Evolutionary conservation across 2,329 filamentous ascomycete genomes (phyloP), one percentile per base, ranked within the genome.

Genomic region (Leptographium radiaticola): DNA sequence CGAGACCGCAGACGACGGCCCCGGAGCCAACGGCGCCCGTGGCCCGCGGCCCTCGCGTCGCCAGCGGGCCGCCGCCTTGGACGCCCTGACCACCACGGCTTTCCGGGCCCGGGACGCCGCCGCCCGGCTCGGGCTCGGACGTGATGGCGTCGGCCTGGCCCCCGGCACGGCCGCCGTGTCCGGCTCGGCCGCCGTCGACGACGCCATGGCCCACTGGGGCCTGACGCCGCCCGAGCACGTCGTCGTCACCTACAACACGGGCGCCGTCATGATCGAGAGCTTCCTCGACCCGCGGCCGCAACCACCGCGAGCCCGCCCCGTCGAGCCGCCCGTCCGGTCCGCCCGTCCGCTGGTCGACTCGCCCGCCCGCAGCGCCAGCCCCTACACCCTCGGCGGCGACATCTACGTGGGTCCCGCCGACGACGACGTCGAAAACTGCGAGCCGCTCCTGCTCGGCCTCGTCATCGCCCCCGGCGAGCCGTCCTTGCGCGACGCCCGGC

Each of bases 231-330:
- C 78, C 3, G 70, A 76, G 61, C 75, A 79, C 63, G 71, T 83
- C 58, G 75, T 82, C 65, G 73, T 82, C 62, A 79, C 82, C 62
- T 76, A 77, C 62, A 68, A 67, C 3, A 66, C 69, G 42, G 66
- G 66, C 49, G 70, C 55, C 16, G 49, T 62, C 9, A 49, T 62
- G 39, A 55, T 62, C 31, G 67, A 75, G 57, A 74, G 72, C 30
- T 78, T 72, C 61, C 63, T 77, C 56, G 70, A 73, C 54, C 69
- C 70, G 30, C 62, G 25, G 25, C 25, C 25, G 25, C 25, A 25
- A 34, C 36, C 52, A 18, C 13, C 45, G 39, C 16, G 39, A 44
- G 25, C 38, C 34, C 34, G 2, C 34, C 2, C 34, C 34, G 12
- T 25, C 43, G 40, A 34, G 47, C 42, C 31, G 25, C 18, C 18